phyloP scores from a whole-genome alignment of 2,329 filamentous ascomycete species.

The Geoglossum cookeanum region DNA sequence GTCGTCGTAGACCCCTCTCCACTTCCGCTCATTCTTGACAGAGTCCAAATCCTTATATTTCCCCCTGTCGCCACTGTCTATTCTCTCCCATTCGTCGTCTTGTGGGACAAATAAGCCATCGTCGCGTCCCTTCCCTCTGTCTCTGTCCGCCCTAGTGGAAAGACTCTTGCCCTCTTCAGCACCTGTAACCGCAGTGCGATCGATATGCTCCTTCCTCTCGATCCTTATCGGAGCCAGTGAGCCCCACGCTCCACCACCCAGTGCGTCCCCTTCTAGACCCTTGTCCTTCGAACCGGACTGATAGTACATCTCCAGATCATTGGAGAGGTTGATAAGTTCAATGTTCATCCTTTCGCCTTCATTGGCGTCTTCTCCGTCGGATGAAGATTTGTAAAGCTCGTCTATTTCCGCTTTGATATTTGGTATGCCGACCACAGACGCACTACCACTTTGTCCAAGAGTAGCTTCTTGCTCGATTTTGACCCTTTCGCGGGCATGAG shows the following conservation, averaged over 20 bases:
- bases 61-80: constrained; percentile 10
- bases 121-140: constrained; percentile 15
- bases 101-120: constrained; percentile 19
- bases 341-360: constrained; percentile 31
- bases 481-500: not conserved
- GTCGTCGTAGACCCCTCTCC: constrained; percentile 25
- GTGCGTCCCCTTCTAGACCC: constrained; percentile 10
- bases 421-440: constrained; percentile 6
- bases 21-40: constrained; percentile 22
- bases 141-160: constrained; percentile 21
- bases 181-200: constrained; percentile 33
- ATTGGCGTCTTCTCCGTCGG: constrained; percentile 30
- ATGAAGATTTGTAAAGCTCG: constrained; percentile 25
- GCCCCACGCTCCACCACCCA: not conserved
- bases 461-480: constrained; percentile 1
- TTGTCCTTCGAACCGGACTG: constrained; percentile 13
- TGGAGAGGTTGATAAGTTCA: constrained; percentile 36
- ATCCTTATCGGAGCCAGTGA: constrained; percentile 33
- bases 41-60: constrained; percentile 23
- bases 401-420: constrained; percentile 17
- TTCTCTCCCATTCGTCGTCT: constrained; percentile 12
- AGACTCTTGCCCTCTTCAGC: constrained; percentile 30
- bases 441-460: constrained; percentile 13
- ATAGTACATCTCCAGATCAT: constrained; percentile 29
- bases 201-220: constrained; percentile 34